A percentile compares a stretch with the other conserved stretches of the same genome.
These are phyloP conservation scores for Alternaria conjuncta DNA, from an alignment of 2,329 filamentous ascomycete species.

Conservation along the genomic window DNA sequence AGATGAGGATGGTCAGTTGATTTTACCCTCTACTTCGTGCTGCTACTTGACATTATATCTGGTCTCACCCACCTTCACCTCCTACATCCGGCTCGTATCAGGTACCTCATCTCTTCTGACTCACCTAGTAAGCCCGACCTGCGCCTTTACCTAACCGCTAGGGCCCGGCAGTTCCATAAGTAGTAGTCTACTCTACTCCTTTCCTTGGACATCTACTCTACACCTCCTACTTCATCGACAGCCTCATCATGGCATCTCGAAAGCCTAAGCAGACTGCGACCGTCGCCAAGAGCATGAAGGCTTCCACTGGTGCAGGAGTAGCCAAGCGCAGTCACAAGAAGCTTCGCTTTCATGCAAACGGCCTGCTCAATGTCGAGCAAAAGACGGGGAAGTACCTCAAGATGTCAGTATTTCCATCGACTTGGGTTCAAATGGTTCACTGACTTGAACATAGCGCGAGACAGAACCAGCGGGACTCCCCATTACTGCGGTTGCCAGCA, in stretches of 20 bases:
- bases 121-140: neutral
- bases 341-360: neutral
- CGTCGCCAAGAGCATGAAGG: neutral
- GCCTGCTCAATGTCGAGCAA: constrained; percentile 6
- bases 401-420: constrained; percentile 2
- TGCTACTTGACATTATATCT: neutral
- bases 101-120: neutral
- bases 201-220: neutral
- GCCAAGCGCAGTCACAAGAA: constrained; percentile 1
- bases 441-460: neutral
- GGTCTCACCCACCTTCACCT: neutral
- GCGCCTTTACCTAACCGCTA: neutral
- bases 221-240: neutral
- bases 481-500: constrained; percentile 7
- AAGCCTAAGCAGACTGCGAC: neutral
- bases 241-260: neutral
- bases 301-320: neutral
- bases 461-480: constrained; percentile 8
- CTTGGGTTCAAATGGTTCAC: neutral
- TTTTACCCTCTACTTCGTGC: neutral
- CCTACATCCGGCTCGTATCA: neutral
- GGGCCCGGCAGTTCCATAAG: neutral
- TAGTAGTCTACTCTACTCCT: neutral
- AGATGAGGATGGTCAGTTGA: neutral
- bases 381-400: constrained; percentile 7